A percentile compares a stretch with the other conserved stretches of the same genome.
phyloP scores from a whole-genome alignment of 768 basidiomycete species.

The Suillus variegatus region DNA sequence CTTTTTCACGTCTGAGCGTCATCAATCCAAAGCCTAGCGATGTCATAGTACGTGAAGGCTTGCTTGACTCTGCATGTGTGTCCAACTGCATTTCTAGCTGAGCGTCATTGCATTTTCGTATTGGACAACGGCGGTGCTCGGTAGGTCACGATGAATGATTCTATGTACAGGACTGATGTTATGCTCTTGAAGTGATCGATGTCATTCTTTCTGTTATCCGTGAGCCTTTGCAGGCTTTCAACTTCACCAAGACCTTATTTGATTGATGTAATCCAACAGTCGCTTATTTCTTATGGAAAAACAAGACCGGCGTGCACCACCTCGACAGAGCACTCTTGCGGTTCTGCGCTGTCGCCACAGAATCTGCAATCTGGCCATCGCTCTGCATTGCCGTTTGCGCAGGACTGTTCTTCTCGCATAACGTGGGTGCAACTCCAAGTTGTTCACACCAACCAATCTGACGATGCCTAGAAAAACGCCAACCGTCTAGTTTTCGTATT shows the following conservation, averaged over 20 bases:
- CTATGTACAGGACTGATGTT: neutral
- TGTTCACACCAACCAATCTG: neutral
- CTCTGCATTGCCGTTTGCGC: constrained; percentile 34
- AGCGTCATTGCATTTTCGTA: constrained; percentile 45
- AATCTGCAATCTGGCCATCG: constrained; percentile 38
- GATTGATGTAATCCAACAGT: constrained; percentile 28
- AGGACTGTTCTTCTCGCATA: constrained; percentile 29
- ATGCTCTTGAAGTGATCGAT: constrained; percentile 37
- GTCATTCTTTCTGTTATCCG: constrained; percentile 40
- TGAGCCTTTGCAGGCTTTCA: constrained; percentile 19
- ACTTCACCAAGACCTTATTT: neutral
- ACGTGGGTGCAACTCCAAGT: constrained; percentile 27
- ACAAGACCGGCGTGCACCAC: constrained; percentile 31
- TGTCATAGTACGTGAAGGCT: neutral
- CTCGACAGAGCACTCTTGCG: constrained; percentile 41
- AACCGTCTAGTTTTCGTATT: constrained; percentile 50
- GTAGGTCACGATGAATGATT: constrained; percentile 20
- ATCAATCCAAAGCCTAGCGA: neutral
- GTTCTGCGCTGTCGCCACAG: constrained; percentile 42
- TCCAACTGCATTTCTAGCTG: neutral
- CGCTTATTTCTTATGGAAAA: constrained; percentile 42
- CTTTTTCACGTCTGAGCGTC: neutral
- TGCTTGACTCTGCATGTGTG: neutral
- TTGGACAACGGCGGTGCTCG: constrained; percentile 46
- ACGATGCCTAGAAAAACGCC: constrained; percentile 23